Percentiles rank a stretch among this genome's conserved stretches.
Evolutionary conservation across 2,329 filamentous ascomycete genomes (phyloP).

Genomic region (Moelleriella libera): DNA sequence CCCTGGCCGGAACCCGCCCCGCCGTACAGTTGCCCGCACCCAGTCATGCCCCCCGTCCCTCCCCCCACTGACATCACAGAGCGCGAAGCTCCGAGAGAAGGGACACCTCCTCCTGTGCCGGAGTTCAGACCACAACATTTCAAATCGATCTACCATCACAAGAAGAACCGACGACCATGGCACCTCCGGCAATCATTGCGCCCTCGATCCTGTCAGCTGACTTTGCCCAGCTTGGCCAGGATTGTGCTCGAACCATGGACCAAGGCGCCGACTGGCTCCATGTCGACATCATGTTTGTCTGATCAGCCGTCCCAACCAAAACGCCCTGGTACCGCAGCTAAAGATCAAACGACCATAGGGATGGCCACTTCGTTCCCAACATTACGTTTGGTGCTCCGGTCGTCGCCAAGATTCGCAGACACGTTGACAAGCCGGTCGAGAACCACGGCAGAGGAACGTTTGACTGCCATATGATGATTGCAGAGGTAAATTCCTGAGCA

Average conservation of each 20-base stretch:
- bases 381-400: slow-evolving; percentile 94
- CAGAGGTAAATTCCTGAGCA: slow-evolving; percentile 50
- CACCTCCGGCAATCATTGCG: slow-evolving; percentile 84
- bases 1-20: too few species aligned
- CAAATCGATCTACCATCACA: neutral
- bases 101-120: too few species aligned
- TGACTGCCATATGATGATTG: slow-evolving; percentile 99
- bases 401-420: slow-evolving; percentile 80
- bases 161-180: slow-evolving; percentile 37
- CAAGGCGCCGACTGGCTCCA: slow-evolving; percentile 88
- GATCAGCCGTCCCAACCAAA: slow-evolving; percentile 10
- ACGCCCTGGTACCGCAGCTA: slow-evolving; percentile 2
- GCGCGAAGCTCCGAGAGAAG: too few species aligned
- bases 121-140: too few species aligned
- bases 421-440: slow-evolving; percentile 62
- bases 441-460: slow-evolving; percentile 77
- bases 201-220: slow-evolving; percentile 97
- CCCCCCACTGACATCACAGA: too few species aligned
- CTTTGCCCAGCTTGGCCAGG: slow-evolving; percentile 77
- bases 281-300: slow-evolving; percentile 68
- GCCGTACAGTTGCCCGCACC: too few species aligned
- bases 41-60: too few species aligned
- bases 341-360: slow-evolving; percentile 38
- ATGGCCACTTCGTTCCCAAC: slow-evolving; percentile 97
- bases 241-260: slow-evolving; percentile 74